Conservation (phyloP, 106 monocot species). For the Dendrobium huoshanense region DNA sequence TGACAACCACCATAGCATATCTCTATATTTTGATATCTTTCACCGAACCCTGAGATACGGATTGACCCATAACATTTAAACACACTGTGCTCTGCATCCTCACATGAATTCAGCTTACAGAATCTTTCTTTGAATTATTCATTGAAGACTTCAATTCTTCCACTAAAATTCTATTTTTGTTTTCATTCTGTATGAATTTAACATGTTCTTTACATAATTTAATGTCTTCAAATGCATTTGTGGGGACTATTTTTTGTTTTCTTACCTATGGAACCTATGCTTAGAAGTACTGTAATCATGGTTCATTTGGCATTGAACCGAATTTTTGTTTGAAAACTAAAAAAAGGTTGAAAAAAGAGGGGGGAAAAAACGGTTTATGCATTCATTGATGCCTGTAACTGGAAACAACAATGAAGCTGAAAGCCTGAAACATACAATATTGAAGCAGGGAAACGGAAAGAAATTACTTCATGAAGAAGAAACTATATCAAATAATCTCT, state of each 20-base stretch:
- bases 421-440: not conserved
- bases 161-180: too few relatives aligned
- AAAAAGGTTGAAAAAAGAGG: not conserved
- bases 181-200: too few relatives aligned
- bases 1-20: not conserved
- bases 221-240: too few relatives aligned
- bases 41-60: constrained; percentile 1
- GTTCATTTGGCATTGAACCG: too few relatives aligned
- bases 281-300: too few relatives aligned
- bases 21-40: constrained; percentile 4
- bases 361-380: not conserved
- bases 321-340: not conserved
- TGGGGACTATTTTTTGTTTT: too few relatives aligned
- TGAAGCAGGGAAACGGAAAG: not conserved
- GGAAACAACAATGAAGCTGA: not conserved
- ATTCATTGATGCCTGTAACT: not conserved
- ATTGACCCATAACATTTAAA: not conserved
- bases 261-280: too few relatives aligned
- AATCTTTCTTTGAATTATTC: too few relatives aligned
- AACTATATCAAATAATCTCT: not conserved
- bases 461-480: not conserved
- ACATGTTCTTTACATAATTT: too few relatives aligned
- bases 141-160: too few relatives aligned
- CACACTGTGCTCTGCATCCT: not conserved
- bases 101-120: not conserved